These are phyloP conservation scores for Sporothrix pseudoabietina DNA, from an alignment of 2,329 filamentous ascomycete species.

Conservation along the genomic window DNA sequence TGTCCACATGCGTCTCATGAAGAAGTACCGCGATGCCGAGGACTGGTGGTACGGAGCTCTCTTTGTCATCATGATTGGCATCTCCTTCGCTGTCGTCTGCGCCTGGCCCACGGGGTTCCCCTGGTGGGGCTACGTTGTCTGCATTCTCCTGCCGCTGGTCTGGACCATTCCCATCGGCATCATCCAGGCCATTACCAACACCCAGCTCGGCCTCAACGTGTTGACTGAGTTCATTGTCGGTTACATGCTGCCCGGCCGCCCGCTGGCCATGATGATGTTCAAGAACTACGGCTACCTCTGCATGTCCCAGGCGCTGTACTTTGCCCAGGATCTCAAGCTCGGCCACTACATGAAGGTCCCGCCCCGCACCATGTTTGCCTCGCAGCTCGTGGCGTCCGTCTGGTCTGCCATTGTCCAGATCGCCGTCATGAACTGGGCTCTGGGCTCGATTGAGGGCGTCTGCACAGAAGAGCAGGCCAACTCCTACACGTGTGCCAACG, in stretches of 20 bases:
- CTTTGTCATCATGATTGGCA: constrained; percentile 55
- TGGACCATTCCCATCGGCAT: constrained; percentile 65
- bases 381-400: constrained; percentile 60
- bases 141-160: constrained; percentile 58
- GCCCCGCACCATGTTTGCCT: constrained; percentile 62
- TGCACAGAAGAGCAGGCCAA: constrained; percentile 58
- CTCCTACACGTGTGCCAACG: constrained; percentile 59
- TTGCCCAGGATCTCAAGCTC: constrained; percentile 68
- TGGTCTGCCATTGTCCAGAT: constrained; percentile 66
- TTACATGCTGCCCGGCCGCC: constrained; percentile 72
- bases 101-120: constrained; percentile 61
- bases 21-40: constrained; percentile 61
- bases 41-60: constrained; percentile 62
- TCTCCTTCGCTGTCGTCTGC: constrained; percentile 56
- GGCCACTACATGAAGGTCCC: constrained; percentile 75
- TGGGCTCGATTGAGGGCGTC: constrained; percentile 63
- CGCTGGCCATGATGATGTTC: constrained; percentile 73
- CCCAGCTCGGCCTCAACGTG: constrained; percentile 70
- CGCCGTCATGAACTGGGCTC: constrained; percentile 66
- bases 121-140: constrained; percentile 61
- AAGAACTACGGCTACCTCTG: constrained; percentile 66
- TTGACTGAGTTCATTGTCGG: constrained; percentile 74
- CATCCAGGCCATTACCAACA: constrained; percentile 69
- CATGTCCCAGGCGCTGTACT: constrained; percentile 66
- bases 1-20: constrained; percentile 63